phyloP scores from a whole-genome alignment of 2,329 filamentous ascomycete genomes.

The Apiospora sp. region DNA sequence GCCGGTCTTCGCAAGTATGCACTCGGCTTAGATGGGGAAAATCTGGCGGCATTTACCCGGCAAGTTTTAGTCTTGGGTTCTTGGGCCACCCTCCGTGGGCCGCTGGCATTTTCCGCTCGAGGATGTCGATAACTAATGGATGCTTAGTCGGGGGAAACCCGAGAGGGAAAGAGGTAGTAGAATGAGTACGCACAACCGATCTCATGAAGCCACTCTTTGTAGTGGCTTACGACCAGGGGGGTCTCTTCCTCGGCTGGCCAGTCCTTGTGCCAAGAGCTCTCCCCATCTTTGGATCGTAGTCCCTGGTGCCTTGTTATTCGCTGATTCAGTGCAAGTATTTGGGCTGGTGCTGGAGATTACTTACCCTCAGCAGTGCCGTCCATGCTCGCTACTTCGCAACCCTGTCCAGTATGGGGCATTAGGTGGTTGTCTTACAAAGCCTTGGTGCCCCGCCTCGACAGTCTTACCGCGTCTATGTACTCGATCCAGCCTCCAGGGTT shows the following conservation, averaged over 20 bases:
- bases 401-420: neutral
- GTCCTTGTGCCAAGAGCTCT: neutral
- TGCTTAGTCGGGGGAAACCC: neutral
- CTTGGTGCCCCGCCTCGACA: neutral
- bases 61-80: neutral
- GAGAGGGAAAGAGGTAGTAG: too few species aligned
- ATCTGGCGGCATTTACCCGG: neutral
- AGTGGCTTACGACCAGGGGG: neutral
- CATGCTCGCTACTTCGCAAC: neutral
- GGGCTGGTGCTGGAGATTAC: neutral
- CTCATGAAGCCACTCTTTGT: conserved; percentile 12
- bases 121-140: neutral
- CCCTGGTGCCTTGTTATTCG: neutral
- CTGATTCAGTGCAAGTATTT: too few species aligned
- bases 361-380: neutral
- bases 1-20: neutral
- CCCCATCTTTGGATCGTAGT: neutral
- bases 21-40: too few species aligned
- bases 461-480: conserved; percentile 24
- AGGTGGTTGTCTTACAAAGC: neutral
- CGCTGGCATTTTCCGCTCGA: neutral
- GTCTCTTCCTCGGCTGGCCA: conserved; percentile 11
- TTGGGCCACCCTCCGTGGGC: neutral
- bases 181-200: conserved; percentile 17
- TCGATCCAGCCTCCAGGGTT: conserved; percentile 35